phyloP scores from a whole-genome alignment of 306 rosid genomes.

The Casuarina equisetifolia region DNA sequence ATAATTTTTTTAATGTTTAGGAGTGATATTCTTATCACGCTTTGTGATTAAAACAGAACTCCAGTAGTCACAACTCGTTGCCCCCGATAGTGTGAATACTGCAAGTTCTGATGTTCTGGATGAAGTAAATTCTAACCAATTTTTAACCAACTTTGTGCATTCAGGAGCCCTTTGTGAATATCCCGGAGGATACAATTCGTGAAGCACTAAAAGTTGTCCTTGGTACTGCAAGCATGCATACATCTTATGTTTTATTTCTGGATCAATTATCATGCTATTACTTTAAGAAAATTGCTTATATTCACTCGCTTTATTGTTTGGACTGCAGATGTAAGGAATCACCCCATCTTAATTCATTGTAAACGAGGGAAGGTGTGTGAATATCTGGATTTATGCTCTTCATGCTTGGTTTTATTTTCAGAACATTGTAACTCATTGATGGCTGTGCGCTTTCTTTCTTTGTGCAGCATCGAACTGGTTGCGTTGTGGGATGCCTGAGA shows the following conservation, averaged over 20 bases:
- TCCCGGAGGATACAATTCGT: constrained; percentile 84
- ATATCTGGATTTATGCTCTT: not conserved
- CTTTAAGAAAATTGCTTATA: constrained; percentile 10
- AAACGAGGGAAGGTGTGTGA: constrained; percentile 87
- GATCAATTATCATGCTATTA: constrained; percentile 8
- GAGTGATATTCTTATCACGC: not conserved
- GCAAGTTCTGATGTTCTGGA: constrained; percentile 1
- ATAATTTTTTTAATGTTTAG: not conserved
- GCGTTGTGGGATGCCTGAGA: constrained; percentile 94
- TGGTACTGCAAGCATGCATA: constrained; percentile 45
- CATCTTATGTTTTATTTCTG: constrained; percentile 8
- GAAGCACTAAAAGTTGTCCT: constrained; percentile 91
- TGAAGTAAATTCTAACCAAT: constrained; percentile 2
- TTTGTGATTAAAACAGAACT: not conserved
- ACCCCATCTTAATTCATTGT: constrained; percentile 91
- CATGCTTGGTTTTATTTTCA: constrained; percentile 7
- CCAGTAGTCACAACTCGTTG: not conserved
- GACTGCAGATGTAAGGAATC: constrained; percentile 82
- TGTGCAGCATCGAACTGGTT: constrained; percentile 95
- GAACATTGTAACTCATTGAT: constrained; percentile 9
- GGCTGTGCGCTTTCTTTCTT: constrained; percentile 16
- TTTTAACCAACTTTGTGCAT: constrained; percentile 26
- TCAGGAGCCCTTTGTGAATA: constrained; percentile 95
- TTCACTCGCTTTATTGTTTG: constrained; percentile 22
- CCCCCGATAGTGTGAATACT: not conserved